Conservation (phyloP, 768 basidiomycete species). For the Tricholoma sp. region DNA sequence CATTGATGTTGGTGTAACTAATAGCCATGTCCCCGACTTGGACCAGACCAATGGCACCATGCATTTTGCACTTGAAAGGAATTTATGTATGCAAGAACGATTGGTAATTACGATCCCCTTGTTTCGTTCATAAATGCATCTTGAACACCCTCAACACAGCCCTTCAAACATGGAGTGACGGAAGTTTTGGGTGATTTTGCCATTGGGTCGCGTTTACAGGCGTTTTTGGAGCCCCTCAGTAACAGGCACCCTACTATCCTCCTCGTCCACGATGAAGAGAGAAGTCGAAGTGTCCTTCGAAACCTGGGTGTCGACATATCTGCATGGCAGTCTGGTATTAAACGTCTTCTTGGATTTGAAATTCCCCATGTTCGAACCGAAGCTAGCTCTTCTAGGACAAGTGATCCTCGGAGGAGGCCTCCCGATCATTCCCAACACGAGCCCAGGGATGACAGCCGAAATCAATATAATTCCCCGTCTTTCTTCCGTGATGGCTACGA, state of each 20-base stretch:
- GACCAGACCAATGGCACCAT: constrained; percentile 13
- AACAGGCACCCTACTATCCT: constrained; percentile 33
- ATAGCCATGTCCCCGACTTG: constrained; percentile 23
- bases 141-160: constrained; percentile 10
- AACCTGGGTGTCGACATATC: constrained; percentile 38
- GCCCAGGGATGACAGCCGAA: neutral
- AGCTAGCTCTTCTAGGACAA: neutral
- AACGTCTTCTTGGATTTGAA: constrained; percentile 22
- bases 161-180: constrained; percentile 25
- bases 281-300: constrained; percentile 33
- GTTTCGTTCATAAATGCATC: neutral
- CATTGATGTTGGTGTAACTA: constrained; percentile 39
- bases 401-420: constrained; percentile 1
- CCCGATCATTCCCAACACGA: neutral
- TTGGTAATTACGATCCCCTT: neutral
- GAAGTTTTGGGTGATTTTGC: constrained; percentile 13
- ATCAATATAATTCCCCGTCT: neutral
- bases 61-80: constrained; percentile 19
- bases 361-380: constrained; percentile 2
- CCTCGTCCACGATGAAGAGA: constrained; percentile 40
- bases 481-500: constrained; percentile 1
- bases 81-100: constrained; percentile 11
- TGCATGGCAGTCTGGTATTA: constrained; percentile 38
- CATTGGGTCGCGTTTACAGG: constrained; percentile 15
- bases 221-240: constrained; percentile 13